Base-by-base conservation (phyloP, 2,329 filamentous ascomycete species). In the Phialocephala sp. region DNA sequence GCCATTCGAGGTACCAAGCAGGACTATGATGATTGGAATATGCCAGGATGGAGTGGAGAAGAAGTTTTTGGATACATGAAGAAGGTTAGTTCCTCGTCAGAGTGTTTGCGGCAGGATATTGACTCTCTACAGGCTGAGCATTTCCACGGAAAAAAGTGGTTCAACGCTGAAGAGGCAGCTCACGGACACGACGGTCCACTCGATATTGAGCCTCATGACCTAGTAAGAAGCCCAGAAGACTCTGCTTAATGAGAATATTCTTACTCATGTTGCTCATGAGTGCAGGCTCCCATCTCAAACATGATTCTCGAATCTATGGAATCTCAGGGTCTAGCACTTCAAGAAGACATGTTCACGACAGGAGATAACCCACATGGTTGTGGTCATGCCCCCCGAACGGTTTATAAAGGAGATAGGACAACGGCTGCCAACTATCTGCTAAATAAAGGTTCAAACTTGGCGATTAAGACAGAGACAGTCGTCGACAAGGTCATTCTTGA, bases 261-360 rank as follows among this genome's bases (percentile, higher is more conserved):
- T 8, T 57, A 9, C 37, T 55, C 41, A 55, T 11, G 37, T 8
- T 57, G 15, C 37, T 55, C 41, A 55, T 11, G 37, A 11, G 37
- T 22, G 1, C 18, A 72, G 72, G 72, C 70, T 12, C 85, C 85
- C 1, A 88, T 89, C 39, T 86, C 85, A 2, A 76, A 87, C 54
- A 78, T 83, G 36, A 74, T 88, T 11, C 77, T 83, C 35, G 80
- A 87, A 57, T 87, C 85, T 0, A 82, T 87, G 76, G 75, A 84
- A 9, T 84, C 82, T 1, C 77, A 83, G 66, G 86, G 85, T 63
- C 74, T 89, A 0, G 81, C 83, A 0, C 77, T 86, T n/a, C 80
- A 85, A 47, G 79, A 80, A 20, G 86, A 89, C 67, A 87, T 89
- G 84, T 88, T 88, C 71, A 81, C 82, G 0, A 83, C 80, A 27